Conservation (phyloP, 2,329 filamentous ascomycete genomes). For the Aspergillus persii region DNA sequence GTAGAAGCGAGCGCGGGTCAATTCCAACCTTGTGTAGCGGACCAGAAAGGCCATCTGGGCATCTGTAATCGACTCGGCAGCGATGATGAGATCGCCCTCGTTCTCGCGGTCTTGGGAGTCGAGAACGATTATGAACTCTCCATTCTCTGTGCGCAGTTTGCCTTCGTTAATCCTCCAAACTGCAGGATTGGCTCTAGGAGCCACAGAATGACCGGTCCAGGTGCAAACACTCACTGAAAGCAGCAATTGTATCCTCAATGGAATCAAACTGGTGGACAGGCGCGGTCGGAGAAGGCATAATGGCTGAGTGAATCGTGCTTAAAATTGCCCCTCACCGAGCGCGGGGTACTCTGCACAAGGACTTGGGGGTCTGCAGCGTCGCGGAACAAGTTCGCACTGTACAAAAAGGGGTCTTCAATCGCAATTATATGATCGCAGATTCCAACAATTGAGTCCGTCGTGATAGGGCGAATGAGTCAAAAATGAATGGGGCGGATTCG, state of each 20-base stretch:
- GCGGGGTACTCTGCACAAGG: conserved; percentile 5
- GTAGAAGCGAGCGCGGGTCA: neutral
- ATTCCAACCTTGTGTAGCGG: conserved; percentile 66
- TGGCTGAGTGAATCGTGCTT: conserved; percentile 6
- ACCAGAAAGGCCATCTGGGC: conserved; percentile 96
- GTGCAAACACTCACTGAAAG: conserved; percentile 38
- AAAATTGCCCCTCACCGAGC: conserved; percentile 26
- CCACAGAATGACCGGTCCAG: neutral
- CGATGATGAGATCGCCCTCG: conserved; percentile 96
- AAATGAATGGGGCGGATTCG: neutral
- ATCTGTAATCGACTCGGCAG: conserved; percentile 77
- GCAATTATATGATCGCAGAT: neutral
- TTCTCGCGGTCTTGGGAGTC: conserved; percentile 93
- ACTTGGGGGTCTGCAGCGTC: neutral
- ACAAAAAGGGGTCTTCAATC: neutral
- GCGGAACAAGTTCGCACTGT: neutral
- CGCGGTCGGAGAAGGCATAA: conserved; percentile 37
- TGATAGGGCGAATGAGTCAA: neutral
- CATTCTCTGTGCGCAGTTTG: conserved; percentile 55
- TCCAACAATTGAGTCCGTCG: neutral
- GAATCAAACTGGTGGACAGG: conserved; percentile 38
- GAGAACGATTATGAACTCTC: conserved; percentile 93
- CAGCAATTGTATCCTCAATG: conserved; percentile 42
- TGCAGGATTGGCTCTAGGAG: neutral
- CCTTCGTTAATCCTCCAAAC: conserved; percentile 5